phyloP scores from a whole-genome alignment of 805 yeast species.

The Trichomonascus vanleenenianus region DNA sequence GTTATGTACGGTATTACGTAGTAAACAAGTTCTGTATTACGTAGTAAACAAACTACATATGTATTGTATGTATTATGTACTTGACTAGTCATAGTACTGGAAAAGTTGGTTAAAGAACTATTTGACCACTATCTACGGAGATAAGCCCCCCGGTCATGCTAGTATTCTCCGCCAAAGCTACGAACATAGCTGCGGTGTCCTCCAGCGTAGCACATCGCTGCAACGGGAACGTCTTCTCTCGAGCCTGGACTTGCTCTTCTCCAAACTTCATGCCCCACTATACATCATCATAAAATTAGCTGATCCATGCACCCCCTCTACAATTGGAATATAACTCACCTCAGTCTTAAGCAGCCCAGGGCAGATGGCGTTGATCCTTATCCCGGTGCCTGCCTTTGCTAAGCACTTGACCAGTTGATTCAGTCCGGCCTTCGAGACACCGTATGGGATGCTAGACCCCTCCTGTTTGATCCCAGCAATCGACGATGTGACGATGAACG shows the following conservation, averaged over 20 bases:
- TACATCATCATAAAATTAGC: not conserved
- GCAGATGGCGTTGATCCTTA: conserved; percentile 18
- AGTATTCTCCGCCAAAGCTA: conserved; percentile 21
- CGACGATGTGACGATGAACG: conserved; percentile 34
- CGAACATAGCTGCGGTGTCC: conserved; percentile 22
- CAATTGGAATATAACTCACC: not conserved
- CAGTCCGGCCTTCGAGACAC: conserved; percentile 28
- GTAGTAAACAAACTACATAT: not conserved
- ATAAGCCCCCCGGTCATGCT: conserved; percentile 21
- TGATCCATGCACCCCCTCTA: not conserved
- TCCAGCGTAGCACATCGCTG: conserved; percentile 13
- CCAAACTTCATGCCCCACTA: conserved; percentile 25
- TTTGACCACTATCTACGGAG: conserved; percentile 37
- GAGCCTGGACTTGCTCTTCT: conserved; percentile 14
- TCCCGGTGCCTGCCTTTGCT: conserved; percentile 22
- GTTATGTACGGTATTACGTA: no score
- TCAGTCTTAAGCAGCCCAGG: conserved; percentile 22
- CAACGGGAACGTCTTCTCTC: conserved; percentile 12
- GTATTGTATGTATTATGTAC: not conserved
- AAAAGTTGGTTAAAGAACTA: no score
- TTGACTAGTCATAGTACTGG: not conserved
- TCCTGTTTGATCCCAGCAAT: conserved; percentile 29
- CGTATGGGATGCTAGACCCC: conserved; percentile 32
- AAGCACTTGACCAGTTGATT: conserved; percentile 25
- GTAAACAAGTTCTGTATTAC: no score